phyloP scores from a whole-genome alignment of 2,329 filamentous ascomycete species.

The Alternaria sp. region DNA sequence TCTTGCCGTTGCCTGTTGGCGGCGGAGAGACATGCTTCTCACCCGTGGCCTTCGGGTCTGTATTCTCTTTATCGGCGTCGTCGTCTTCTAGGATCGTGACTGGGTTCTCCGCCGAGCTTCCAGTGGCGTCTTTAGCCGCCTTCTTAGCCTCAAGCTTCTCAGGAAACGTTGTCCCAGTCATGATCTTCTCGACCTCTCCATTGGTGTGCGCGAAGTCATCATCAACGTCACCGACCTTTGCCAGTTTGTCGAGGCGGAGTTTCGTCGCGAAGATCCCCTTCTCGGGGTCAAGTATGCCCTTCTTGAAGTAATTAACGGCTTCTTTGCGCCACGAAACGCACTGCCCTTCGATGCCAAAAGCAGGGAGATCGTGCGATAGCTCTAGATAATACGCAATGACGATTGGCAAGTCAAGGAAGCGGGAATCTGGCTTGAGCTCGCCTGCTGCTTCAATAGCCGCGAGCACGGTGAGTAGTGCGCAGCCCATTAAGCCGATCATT shows the following conservation, averaged over 20 bases:
- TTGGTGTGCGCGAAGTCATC: neutral
- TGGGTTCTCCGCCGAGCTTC: neutral
- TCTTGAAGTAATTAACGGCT: slow-evolving; percentile 20
- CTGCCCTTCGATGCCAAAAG: slow-evolving; percentile 25
- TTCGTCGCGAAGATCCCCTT: slow-evolving; percentile 17
- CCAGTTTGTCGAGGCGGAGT: slow-evolving; percentile 13
- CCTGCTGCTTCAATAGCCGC: slow-evolving; percentile 18
- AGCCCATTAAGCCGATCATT: slow-evolving; percentile 19
- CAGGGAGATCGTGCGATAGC: slow-evolving; percentile 12
- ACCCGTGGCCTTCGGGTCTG: neutral
- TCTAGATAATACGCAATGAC: slow-evolving; percentile 24
- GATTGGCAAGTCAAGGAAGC: slow-evolving; percentile 25
- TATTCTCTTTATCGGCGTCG: slow-evolving; percentile 12
- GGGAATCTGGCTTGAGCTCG: slow-evolving; percentile 24
- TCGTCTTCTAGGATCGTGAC: neutral
- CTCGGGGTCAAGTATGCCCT: slow-evolving; percentile 17
- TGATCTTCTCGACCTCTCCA: neutral
- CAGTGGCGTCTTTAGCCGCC: neutral
- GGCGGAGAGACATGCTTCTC: neutral
- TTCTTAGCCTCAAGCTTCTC: neutral
- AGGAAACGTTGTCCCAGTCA: neutral
- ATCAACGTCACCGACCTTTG: neutral
- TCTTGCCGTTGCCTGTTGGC: neutral
- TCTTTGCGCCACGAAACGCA: slow-evolving; percentile 18
- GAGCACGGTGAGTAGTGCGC: slow-evolving; percentile 23